Evolutionary conservation across 2,329 filamentous ascomycete genomes (phyloP).

Genomic region (Verticillium albo-atrum): DNA sequence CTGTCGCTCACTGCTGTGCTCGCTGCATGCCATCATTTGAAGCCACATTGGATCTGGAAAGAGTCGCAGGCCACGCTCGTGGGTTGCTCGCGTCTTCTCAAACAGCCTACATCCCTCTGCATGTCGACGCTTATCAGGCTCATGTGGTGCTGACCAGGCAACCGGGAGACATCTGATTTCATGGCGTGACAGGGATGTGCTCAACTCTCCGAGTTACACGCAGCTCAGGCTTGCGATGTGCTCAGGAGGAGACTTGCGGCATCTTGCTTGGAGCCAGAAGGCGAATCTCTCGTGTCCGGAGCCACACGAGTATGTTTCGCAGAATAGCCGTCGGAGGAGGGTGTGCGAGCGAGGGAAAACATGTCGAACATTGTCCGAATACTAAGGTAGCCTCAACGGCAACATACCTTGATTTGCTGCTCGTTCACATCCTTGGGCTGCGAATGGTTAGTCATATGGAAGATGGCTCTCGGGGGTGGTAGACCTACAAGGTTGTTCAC

Average conservation of each 20-base stretch:
- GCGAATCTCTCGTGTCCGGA: not conserved
- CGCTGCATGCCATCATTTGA: slow-evolving; percentile 23
- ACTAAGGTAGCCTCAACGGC: slow-evolving; percentile 69
- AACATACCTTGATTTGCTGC: slow-evolving; percentile 99
- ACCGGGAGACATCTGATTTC: slow-evolving; percentile 33
- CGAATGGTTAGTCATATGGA: slow-evolving; percentile 38
- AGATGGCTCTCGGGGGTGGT: not conserved
- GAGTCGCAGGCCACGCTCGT: slow-evolving; percentile 5
- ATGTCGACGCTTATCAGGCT: slow-evolving; percentile 17
- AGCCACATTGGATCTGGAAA: slow-evolving; percentile 1
- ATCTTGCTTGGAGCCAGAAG: slow-evolving; percentile 8
- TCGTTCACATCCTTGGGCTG: slow-evolving; percentile 96
- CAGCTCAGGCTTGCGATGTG: slow-evolving; percentile 21
- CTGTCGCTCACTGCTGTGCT: slow-evolving; percentile 50
- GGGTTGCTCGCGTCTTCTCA: slow-evolving; percentile 5
- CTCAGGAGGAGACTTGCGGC: slow-evolving; percentile 23
- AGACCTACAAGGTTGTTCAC: slow-evolving; percentile 92
- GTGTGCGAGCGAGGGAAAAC: slow-evolving; percentile 32
- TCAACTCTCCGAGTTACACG: slow-evolving; percentile 44
- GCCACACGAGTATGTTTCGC: slow-evolving; percentile 4
- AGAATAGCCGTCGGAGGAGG: slow-evolving; percentile 24
- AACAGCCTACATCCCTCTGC: slow-evolving; percentile 16
- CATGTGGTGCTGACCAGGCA: slow-evolving; percentile 49
- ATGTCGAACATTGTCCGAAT: slow-evolving; percentile 69
- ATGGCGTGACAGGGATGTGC: slow-evolving; percentile 48